Evolutionary conservation across 208 protist genomes (phyloP).

Genomic region (Wallacemonas sp.): DNA sequence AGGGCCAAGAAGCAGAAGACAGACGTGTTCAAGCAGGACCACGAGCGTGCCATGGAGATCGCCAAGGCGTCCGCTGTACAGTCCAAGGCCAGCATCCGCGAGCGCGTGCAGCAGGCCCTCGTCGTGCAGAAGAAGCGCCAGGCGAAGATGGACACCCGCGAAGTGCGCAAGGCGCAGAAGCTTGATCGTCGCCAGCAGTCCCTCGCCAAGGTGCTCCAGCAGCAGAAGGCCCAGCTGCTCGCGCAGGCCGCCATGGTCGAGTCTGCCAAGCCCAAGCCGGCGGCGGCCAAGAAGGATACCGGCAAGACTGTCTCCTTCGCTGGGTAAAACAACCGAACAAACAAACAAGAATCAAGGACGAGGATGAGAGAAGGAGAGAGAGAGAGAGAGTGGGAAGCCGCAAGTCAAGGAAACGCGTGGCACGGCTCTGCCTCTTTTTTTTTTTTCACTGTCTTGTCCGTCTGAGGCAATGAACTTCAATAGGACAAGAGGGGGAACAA

Average conservation of each 20-base stretch:
- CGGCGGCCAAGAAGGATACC: slow-evolving; percentile 17
- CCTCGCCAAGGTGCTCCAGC: slow-evolving; percentile 75
- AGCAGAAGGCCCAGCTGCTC: slow-evolving; percentile 83
- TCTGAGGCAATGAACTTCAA: no score
- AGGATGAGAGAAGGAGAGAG: neutral
- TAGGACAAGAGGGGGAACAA: no score
- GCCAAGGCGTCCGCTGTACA: slow-evolving; percentile 56
- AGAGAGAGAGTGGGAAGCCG: neutral
- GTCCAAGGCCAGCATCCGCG: slow-evolving; percentile 48
- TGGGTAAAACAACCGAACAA: no score
- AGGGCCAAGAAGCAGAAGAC: slow-evolving; percentile 11
- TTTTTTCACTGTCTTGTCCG: no score
- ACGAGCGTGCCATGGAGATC: slow-evolving; percentile 47
- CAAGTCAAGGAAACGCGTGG: no score
- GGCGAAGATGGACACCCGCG: slow-evolving; percentile 43
- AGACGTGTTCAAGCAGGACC: slow-evolving; percentile 58
- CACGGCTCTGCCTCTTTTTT: no score
- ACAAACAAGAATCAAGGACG: no score
- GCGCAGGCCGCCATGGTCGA: slow-evolving; percentile 38
- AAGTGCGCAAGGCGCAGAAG: slow-evolving; percentile 43
- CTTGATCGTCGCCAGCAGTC: slow-evolving; percentile 46
- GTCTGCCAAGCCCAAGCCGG: slow-evolving; percentile 19
- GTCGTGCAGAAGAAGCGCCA: slow-evolving; percentile 56
- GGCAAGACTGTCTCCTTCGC: slow-evolving; percentile 71
- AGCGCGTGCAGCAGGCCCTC: slow-evolving; percentile 58